Evolutionary conservation across 2,329 filamentous ascomycete genomes (phyloP).

Genomic region (Sarocladiaceae sp.): DNA sequence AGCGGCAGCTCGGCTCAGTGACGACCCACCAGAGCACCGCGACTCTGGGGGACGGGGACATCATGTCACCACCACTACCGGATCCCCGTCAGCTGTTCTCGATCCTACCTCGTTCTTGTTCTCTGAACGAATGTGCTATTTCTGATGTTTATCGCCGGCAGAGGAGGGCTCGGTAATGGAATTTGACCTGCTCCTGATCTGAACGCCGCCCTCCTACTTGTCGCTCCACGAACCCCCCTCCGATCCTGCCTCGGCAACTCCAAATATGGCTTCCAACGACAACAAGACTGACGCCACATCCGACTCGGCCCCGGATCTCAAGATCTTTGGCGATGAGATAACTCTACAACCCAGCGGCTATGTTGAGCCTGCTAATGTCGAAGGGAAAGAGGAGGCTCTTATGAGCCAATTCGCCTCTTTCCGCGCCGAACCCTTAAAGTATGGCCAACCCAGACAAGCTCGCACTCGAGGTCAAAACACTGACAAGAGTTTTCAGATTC

Average conservation of each 20-base stretch:
- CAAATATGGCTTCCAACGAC: background rate
- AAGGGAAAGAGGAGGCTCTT: conserved; percentile 60
- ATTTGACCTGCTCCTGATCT: background rate
- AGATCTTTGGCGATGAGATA: conserved; percentile 70
- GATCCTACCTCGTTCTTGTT: no score
- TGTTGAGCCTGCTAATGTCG: conserved; percentile 49
- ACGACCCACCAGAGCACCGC: background rate
- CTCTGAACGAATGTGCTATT: background rate
- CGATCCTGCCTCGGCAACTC: background rate
- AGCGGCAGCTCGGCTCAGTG: background rate
- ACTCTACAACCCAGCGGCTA: conserved; percentile 72
- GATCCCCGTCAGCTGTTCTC: background rate
- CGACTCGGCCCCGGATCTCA: conserved; percentile 66
- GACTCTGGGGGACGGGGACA: background rate
- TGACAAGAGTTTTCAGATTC: conserved; percentile 53
- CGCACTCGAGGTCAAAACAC: background rate
- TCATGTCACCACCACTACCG: background rate
- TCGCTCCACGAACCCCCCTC: background rate
- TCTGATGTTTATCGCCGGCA: background rate
- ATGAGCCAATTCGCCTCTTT: conserved; percentile 86
- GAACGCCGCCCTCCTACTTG: background rate
- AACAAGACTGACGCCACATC: background rate
- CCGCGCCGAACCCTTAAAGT: conserved; percentile 63
- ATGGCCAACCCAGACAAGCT: conserved; percentile 17
- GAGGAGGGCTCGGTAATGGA: background rate